These are phyloP conservation scores for Vinca major DNA, from an alignment of 305 asterid genomes.

Conservation along the genomic window DNA sequence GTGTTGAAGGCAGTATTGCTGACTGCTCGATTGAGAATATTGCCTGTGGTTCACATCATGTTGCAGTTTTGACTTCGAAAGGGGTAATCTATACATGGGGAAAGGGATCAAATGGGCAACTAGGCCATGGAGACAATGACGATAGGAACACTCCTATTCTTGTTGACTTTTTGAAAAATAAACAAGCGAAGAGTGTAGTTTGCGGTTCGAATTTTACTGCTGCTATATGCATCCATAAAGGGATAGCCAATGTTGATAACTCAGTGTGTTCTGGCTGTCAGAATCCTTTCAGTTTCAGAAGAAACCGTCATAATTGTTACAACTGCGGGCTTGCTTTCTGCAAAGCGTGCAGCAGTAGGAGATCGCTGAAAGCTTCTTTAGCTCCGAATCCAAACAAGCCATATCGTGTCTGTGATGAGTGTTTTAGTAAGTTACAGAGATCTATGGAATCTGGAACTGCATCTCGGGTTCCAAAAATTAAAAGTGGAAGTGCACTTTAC, in stretches of 20 bases:
- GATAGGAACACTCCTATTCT: constrained; percentile 55
- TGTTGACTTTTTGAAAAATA: constrained; percentile 57
- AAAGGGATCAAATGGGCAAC: constrained; percentile 68
- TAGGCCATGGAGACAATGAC: constrained; percentile 66
- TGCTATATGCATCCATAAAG: constrained; percentile 63
- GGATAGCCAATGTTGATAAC: constrained; percentile 61
- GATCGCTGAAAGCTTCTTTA: constrained; percentile 66
- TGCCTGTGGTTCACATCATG: constrained; percentile 76
- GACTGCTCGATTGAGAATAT: constrained; percentile 57
- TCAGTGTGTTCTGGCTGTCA: constrained; percentile 72
- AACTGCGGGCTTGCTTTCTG: constrained; percentile 91
- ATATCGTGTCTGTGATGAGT: constrained; percentile 90
- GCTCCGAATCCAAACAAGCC: constrained; percentile 72
- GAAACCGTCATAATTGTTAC: constrained; percentile 87
- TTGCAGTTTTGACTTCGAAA: constrained; percentile 63
- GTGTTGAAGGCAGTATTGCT: constrained; percentile 39
- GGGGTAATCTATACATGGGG: constrained; percentile 90
- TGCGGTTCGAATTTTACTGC: constrained; percentile 84
- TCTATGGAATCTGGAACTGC: constrained; percentile 27
- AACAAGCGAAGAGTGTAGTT: constrained; percentile 56
- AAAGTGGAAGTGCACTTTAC: constrained; percentile 26
- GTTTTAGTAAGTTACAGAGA: constrained; percentile 62
- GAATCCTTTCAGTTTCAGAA: constrained; percentile 57
- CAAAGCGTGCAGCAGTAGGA: constrained; percentile 61
- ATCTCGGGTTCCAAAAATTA: constrained; percentile 31